Percentiles rank a stretch among this genome's conserved stretches.
phyloP scores from a whole-genome alignment of 768 basidiomycete species.

The Infundibulicybe gibba region DNA sequence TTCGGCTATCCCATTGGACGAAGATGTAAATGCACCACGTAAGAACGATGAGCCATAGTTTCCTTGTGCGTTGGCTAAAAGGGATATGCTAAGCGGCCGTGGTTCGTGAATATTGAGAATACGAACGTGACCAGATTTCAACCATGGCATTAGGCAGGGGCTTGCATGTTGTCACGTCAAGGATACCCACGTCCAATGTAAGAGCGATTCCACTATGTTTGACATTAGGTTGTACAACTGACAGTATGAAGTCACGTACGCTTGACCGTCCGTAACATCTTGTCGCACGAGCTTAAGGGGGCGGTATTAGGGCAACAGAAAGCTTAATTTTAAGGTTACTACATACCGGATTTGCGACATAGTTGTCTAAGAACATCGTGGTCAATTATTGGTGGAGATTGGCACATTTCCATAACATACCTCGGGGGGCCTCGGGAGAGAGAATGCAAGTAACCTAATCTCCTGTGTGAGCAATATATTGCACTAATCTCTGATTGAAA shows the following conservation, averaged over 20 bases:
- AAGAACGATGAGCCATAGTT: slow-evolving; percentile 13
- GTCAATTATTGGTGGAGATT: neutral
- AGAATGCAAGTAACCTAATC: slow-evolving; percentile 12
- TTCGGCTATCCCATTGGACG: slow-evolving; percentile 8
- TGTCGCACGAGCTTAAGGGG: slow-evolving; percentile 12
- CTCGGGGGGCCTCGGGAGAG: slow-evolving; percentile 15
- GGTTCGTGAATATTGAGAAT: neutral
- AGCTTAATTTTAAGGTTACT: neutral
- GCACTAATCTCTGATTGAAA: neutral
- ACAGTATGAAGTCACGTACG: slow-evolving; percentile 6
- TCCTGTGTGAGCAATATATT: no score
- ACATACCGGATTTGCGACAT: slow-evolving; percentile 14
- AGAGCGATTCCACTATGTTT: slow-evolving; percentile 27
- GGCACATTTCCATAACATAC: slow-evolving; percentile 2
- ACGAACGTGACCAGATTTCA: slow-evolving; percentile 14
- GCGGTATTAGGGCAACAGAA: neutral
- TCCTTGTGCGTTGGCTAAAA: slow-evolving; percentile 13
- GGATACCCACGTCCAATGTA: slow-evolving; percentile 32
- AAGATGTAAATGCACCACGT: slow-evolving; percentile 11
- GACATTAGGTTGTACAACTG: neutral
- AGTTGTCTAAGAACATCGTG: slow-evolving; percentile 10
- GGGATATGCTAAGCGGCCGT: neutral
- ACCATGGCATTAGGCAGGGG: slow-evolving; percentile 34
- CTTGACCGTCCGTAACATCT: slow-evolving; percentile 17
- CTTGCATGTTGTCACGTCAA: slow-evolving; percentile 36